A percentile compares a stretch with the other conserved stretches of the same genome.
phyloP scores from a whole-genome alignment of 2,329 filamentous ascomycete genomes.

The Ophiostoma angusticollis region DNA sequence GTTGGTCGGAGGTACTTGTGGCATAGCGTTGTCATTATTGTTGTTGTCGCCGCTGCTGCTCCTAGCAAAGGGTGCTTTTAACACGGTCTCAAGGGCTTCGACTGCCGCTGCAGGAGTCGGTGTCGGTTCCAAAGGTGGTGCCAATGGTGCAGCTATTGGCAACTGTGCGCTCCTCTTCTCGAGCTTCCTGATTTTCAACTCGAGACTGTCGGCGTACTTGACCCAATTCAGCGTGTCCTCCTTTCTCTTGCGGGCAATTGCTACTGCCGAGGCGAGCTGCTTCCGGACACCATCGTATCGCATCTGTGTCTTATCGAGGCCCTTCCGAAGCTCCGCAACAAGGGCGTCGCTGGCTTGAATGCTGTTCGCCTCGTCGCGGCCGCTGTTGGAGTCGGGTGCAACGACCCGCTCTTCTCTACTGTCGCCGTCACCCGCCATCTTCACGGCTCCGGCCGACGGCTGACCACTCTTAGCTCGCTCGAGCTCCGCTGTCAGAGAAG shows the following conservation, averaged over 20 bases:
- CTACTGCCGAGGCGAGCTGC: conserved; percentile 27
- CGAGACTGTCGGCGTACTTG: conserved; percentile 29
- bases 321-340: conserved; percentile 2
- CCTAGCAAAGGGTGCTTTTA: too few relatives aligned
- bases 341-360: too few relatives aligned
- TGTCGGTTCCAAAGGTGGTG: neutral
- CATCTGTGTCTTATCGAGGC: conserved; percentile 10
- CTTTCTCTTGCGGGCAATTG: conserved; percentile 27
- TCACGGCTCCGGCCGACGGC: neutral
- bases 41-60: too few relatives aligned
- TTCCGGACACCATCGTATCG: conserved; percentile 3
- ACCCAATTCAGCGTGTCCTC: conserved; percentile 33
- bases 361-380: too few relatives aligned
- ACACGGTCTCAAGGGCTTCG: too few relatives aligned
- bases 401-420: too few relatives aligned
- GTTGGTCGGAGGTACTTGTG: too few relatives aligned
- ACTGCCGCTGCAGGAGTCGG: neutral
- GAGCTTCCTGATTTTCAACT: conserved; percentile 30
- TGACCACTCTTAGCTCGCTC: neutral
- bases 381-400: too few relatives aligned
- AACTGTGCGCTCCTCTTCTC: conserved; percentile 22
- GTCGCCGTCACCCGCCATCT: neutral
- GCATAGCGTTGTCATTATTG: too few relatives aligned
- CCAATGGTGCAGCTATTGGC: neutral
- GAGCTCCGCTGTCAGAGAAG: conserved; percentile 14